Evolutionary conservation across 805 yeast species (phyloP), one percentile per base, ranked within the genome.

Genomic region (Torulaspora microellipsoides): DNA sequence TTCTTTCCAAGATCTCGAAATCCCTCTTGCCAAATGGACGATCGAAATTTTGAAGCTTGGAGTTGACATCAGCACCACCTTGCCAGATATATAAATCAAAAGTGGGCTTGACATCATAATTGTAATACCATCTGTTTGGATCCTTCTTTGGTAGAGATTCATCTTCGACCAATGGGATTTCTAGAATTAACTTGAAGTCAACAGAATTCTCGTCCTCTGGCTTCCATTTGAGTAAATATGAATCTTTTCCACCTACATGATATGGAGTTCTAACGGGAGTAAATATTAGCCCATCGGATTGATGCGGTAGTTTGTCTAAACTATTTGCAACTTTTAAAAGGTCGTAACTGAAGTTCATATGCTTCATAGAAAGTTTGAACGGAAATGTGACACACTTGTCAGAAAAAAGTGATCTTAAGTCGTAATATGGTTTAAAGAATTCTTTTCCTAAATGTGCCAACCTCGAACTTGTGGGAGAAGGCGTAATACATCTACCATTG

Each of bases 161-260:
- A 34, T 64, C 68, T 40, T 62, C 66, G 1, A 58, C 67, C 55
- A 56, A 45, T 4, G 65, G 66, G 30, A 62, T 60, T 34, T 70
- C 69, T 23, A 69, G 64, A 25, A 83, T 67, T 47, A 93, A 64
- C 59, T 81, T 81, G 66, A 87, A 93, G 65, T 93, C 99, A 34
- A 95, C 78, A 0, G 97, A 84, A 56, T 93, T 95, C 64, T 91
- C 99, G 49, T 86, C 86, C 10, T 95, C 87, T 2, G 99, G 98
- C 59, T 93, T 93, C 99, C 99, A 93, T 66, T 95, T 93, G 43
- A 93, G 68, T 38, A 93, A 70, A 6, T 88, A 78, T 0, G 79
- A 75, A 63, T 93, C 98, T 1, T 98, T 91, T 8, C 62, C 60
- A 11, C 98, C 98, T 49, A 82, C 79, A 2, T 78, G 72, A 65